Conservation (phyloP, 164 flowering plant genomes). For the Annona squamosa region DNA sequence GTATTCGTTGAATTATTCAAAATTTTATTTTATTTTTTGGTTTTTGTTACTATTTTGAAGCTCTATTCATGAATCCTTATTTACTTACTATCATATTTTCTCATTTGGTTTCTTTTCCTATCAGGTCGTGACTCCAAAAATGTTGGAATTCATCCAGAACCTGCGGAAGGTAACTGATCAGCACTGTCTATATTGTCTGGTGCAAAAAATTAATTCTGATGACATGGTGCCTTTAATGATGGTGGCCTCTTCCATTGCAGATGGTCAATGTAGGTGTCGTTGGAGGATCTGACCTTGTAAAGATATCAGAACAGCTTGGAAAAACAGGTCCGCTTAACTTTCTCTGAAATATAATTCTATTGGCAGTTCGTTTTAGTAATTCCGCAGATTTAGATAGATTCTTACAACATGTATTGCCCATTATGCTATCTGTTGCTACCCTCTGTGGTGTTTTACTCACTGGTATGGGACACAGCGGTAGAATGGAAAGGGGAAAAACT, state of each 20-base stretch:
- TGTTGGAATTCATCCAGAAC: conserved; percentile 70
- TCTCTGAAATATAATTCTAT: not conserved
- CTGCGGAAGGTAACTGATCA: conserved; percentile 57
- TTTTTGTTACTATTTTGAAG: not conserved
- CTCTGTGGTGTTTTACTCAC: too few species aligned
- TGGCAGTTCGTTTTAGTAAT: not conserved
- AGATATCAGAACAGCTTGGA: conserved; percentile 98
- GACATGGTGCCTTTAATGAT: not conserved
- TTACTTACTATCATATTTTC: not conserved
- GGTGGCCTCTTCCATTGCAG: conserved; percentile 25
- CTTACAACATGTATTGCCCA: not conserved
- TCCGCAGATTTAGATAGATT: not conserved
- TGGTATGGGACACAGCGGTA: too few species aligned
- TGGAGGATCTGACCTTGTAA: conserved; percentile 92
- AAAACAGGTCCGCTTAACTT: conserved; percentile 41
- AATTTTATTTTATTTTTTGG: too few species aligned
- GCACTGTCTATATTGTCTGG: not conserved
- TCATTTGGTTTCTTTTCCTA: not conserved
- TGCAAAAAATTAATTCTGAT: not conserved
- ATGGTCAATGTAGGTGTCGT: conserved; percentile 88
- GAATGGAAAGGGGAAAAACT: too few species aligned
- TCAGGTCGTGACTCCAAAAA: conserved; percentile 60
- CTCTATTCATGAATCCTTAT: not conserved
- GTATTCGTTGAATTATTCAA: too few species aligned
- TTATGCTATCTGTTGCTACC: not conserved